Conservation (phyloP, 2,329 filamentous ascomycete genomes). For the Penicillium sp. region DNA sequence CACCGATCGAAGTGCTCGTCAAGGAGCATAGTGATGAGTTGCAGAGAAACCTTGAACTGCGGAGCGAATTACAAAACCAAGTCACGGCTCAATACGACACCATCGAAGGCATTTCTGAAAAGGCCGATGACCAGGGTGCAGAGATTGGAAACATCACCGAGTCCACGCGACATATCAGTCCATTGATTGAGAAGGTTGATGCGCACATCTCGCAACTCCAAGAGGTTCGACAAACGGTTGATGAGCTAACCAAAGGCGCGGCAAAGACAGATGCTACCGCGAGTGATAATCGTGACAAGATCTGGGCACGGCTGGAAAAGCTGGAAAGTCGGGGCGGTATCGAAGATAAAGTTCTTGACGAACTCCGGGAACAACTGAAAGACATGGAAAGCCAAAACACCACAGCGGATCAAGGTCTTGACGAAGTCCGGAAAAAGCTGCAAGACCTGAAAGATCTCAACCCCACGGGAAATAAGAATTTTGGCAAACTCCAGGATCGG, state of each 20-base stretch:
- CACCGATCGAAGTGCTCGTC: not conserved
- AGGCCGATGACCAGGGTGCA: not conserved
- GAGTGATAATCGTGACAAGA: not conserved
- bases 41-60: not conserved
- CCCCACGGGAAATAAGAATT: no score
- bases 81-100: not conserved
- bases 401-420: not conserved
- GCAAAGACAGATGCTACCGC: not conserved
- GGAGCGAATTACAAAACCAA: not conserved
- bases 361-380: not conserved
- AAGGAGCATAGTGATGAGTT: not conserved
- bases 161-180: conserved; percentile 5
- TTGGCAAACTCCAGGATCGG: not conserved
- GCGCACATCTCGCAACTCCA: not conserved
- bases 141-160: conserved; percentile 11
- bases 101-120: not conserved
- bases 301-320: not conserved
- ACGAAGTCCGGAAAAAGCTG: not conserved
- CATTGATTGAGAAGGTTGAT: not conserved
- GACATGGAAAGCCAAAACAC: not conserved
- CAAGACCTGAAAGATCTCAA: not conserved
- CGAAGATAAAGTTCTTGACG: not conserved
- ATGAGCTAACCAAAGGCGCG: not conserved
- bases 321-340: not conserved
- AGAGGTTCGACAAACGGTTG: not conserved